Base-by-base conservation (phyloP, 2,329 filamentous ascomycete genomes). In the Fusarium solani-melongenae region DNA sequence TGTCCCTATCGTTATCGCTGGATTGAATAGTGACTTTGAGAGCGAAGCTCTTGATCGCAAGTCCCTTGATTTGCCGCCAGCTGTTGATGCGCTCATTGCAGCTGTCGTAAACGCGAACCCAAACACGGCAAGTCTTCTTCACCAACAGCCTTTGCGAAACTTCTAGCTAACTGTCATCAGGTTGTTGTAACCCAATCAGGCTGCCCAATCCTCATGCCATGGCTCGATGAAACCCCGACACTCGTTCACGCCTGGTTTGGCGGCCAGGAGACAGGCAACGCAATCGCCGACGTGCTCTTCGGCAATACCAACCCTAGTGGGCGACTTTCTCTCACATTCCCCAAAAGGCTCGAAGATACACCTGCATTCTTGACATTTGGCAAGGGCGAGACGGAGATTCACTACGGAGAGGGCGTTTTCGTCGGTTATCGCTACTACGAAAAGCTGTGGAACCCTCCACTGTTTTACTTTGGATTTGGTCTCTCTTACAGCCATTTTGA, bases 231-330 rank as follows among this genome's bases (percentile, higher is more conserved):
- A 1, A 36, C 24, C 3, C 27, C 46, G 4, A 56, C 58, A 1
- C 27, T 92, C 3, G 73, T 92, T 0, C 89, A 92, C 73, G 90
- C 90, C 5, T 93, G 91, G 92, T 93, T 92, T 74, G 90, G 91
- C 69, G 92, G 92, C 14, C 91, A 93, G 74, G 92, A 94, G 80
- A 89, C 90, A 5, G 92, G 92, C 1, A 92, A 93, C 72, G 91
- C 90, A 1, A 89, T 94, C 60, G 91, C 90, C 4, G 91, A 93
- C 71, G 87, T 93, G 1, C 83, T 93, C 6, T 90, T 92, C 72
- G 92, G 91, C 34, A 84, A 88, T 57, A 84, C 88, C 55, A 92
- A 73, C 36, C 76, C 76, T 1, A 53, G 87, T 62, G 92, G 89
- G 3, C 93, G 92, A 78, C 83, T 93, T 2, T 89, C 91, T 0